These are phyloP conservation scores for Globisporangium cystogenes DNA, from an alignment of 352 stramenopile genomes.

Conservation along the genomic window DNA sequence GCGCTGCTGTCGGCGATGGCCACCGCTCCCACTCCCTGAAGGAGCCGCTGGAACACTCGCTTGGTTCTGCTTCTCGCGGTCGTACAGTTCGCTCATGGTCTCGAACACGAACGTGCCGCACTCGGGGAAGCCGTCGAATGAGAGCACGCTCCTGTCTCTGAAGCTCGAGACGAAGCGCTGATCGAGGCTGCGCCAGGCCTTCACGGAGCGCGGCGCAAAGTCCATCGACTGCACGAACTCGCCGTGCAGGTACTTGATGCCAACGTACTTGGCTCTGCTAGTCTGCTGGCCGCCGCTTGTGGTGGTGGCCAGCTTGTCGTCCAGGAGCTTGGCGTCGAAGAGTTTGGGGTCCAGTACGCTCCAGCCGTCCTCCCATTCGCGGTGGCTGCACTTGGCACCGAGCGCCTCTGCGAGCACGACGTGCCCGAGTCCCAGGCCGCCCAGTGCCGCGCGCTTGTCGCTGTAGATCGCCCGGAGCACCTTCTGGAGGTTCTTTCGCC, in stretches of 20 bases:
- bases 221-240: slow-evolving; percentile 20
- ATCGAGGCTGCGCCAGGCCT: slow-evolving; percentile 16
- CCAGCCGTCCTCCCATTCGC: slow-evolving; percentile 22
- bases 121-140: slow-evolving; percentile 20
- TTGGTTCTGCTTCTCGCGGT: slow-evolving; percentile 10
- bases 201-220: slow-evolving; percentile 6
- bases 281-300: neutral
- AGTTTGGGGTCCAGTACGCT: slow-evolving; percentile 14
- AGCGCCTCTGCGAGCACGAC: slow-evolving; percentile 20
- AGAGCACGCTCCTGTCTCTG: slow-evolving; percentile 13
- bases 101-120: slow-evolving; percentile 22
- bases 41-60: neutral
- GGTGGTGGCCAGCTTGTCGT: neutral
- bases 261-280: slow-evolving; percentile 8
- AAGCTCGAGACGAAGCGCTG: slow-evolving; percentile 16
- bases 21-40: neutral
- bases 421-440: slow-evolving; percentile 27
- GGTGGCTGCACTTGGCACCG: slow-evolving; percentile 6
- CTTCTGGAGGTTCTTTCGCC: slow-evolving; percentile 19
- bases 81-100: slow-evolving; percentile 20
- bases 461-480: slow-evolving; percentile 22
- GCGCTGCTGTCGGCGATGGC: neutral
- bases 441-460: slow-evolving; percentile 14
- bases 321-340: slow-evolving; percentile 4
- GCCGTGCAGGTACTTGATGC: slow-evolving; percentile 22